phyloP scores from a whole-genome alignment of 768 basidiomycete genomes.

The Mycena polygramma region DNA sequence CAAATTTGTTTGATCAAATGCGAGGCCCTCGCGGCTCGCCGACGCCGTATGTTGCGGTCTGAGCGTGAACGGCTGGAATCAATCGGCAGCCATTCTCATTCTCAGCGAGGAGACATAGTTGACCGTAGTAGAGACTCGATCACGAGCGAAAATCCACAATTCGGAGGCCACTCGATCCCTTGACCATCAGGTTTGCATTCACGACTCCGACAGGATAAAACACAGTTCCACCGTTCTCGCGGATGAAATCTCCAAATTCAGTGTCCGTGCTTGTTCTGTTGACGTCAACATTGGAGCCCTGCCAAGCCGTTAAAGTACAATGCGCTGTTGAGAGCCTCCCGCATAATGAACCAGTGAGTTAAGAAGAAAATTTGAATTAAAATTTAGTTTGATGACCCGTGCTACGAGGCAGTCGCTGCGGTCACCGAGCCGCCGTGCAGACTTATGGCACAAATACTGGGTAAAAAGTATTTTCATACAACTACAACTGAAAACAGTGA shows the following conservation, averaged over 20 bases:
- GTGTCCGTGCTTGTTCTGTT: conserved; percentile 27
- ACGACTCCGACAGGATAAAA: conserved; percentile 42
- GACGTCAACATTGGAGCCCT: conserved; percentile 34
- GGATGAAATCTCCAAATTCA: conserved; percentile 37
- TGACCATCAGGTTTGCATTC: conserved; percentile 50
- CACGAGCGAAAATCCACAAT: conserved; percentile 55
- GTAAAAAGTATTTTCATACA: too few relatives aligned
- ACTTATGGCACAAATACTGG: too few relatives aligned
- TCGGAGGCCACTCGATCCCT: conserved; percentile 51
- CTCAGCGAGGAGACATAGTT: too few relatives aligned
- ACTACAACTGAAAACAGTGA: too few relatives aligned
- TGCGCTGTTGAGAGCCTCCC: conserved; percentile 39
- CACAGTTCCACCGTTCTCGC: not conserved
- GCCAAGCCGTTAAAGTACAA: conserved; percentile 41
- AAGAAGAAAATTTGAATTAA: too few relatives aligned
- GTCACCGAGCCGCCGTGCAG: conserved; percentile 4
- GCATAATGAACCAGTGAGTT: conserved; percentile 40
- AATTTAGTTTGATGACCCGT: conserved; percentile 53
- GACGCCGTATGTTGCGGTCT: too few relatives aligned
- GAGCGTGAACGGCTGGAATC: too few relatives aligned
- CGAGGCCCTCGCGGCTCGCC: too few relatives aligned
- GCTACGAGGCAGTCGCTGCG: not conserved
- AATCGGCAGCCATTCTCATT: too few relatives aligned
- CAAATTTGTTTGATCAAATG: too few relatives aligned
- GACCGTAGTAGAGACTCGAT: too few relatives aligned